Conservation (phyloP, 495 filamentous ascomycete genomes). For the Penicillium herquei region DNA sequence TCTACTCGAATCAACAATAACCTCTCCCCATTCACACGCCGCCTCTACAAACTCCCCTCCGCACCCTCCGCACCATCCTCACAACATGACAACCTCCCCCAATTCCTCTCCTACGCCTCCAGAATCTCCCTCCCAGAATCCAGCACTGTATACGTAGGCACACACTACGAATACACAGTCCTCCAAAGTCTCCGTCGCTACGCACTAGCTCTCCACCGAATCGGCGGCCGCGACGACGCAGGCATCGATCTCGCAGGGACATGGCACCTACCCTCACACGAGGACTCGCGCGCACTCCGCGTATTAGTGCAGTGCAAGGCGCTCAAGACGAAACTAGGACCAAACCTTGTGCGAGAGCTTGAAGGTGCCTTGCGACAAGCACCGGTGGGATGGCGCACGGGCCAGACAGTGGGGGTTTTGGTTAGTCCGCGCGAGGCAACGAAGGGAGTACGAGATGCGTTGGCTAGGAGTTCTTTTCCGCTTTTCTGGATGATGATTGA, state of each 20-base stretch:
- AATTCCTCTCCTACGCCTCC: constrained; percentile 70
- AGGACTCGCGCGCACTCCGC: constrained; percentile 47
- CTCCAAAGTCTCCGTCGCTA: constrained; percentile 57
- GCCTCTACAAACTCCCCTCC: constrained; percentile 39
- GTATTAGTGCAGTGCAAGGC: constrained; percentile 85
- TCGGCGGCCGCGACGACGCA: constrained; percentile 70
- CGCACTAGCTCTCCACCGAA: constrained; percentile 66
- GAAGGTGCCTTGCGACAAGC: constrained; percentile 76
- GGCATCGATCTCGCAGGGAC: constrained; percentile 84
- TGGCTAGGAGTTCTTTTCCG: constrained; percentile 64
- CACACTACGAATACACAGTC: constrained; percentile 72
- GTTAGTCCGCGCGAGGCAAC: constrained; percentile 55
- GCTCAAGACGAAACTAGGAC: constrained; percentile 51
- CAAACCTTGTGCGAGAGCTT: constrained; percentile 74
- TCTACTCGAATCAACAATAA: constrained; percentile 13
- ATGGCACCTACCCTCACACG: constrained; percentile 61
- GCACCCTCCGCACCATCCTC: constrained; percentile 44
- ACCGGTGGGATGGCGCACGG: constrained; percentile 63
- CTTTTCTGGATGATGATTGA: constrained; percentile 58
- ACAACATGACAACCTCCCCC: constrained; percentile 63
- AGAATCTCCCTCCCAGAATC: constrained; percentile 38
- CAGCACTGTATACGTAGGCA: constrained; percentile 46
- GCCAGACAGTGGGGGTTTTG: constrained; percentile 62
- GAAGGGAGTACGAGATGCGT: constrained; percentile 60
- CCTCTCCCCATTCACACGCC: constrained; percentile 37